Evolutionary conservation across 441 rosid genomes (phyloP).

Genomic region (Gossypium schwendimanii): DNA sequence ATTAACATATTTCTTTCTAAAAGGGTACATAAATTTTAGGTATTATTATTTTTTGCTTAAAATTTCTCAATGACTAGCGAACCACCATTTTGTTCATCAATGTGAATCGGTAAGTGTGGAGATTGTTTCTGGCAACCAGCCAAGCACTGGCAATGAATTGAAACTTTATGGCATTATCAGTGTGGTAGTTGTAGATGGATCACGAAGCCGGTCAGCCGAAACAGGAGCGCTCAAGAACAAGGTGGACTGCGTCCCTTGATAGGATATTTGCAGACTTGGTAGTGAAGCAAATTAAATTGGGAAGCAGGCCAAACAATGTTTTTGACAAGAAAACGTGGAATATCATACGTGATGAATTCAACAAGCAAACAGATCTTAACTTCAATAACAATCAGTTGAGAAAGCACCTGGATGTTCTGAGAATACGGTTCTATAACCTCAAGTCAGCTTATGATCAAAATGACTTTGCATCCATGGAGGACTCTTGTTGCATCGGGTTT

Average conservation of each 20-base stretch:
- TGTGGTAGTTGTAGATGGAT: constrained; percentile 38
- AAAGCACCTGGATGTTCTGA: constrained; percentile 68
- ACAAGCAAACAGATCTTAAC: constrained; percentile 49
- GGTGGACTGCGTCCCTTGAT: constrained; percentile 69
- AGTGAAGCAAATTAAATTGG: constrained; percentile 62
- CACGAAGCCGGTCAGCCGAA: constrained; percentile 36
- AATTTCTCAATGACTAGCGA: not conserved
- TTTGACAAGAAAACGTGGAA: constrained; percentile 79
- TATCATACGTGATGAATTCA: constrained; percentile 60
- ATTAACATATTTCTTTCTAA: not conserved
- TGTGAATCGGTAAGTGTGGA: not conserved
- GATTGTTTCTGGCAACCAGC: not conserved
- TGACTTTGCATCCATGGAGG: constrained; percentile 42
- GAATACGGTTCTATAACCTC: constrained; percentile 53
- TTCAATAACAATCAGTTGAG: constrained; percentile 74
- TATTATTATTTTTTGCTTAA: not conserved
- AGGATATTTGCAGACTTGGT: constrained; percentile 67
- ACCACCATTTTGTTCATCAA: not conserved
- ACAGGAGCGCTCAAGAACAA: constrained; percentile 58
- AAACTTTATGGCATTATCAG: not conserved
- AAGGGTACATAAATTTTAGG: not conserved
- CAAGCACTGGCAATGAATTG: not conserved
- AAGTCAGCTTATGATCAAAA: constrained; percentile 48
- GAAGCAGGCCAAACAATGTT: constrained; percentile 58
- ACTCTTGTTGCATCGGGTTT: constrained; percentile 56